A percentile compares a stretch with the other conserved stretches of the same genome.
phyloP scores from a whole-genome alignment of 2,329 filamentous ascomycete genomes.

The Beauveria sp. region DNA sequence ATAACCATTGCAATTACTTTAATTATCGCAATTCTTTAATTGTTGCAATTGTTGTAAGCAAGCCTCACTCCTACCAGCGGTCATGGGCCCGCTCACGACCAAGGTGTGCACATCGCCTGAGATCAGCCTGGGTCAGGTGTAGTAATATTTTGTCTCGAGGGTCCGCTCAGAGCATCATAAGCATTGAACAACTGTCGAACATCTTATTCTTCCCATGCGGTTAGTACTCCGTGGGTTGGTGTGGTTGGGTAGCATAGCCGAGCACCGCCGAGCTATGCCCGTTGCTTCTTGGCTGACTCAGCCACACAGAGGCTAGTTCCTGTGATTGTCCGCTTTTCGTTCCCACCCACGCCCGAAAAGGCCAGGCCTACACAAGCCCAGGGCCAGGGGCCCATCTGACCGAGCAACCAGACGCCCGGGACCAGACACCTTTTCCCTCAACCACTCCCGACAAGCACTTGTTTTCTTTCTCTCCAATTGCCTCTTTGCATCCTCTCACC shows the following conservation, averaged over 20 bases:
- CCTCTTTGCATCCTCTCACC: conserved; percentile 14
- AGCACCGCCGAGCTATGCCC: conserved; percentile 10
- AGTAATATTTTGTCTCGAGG: neutral
- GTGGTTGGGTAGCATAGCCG: neutral
- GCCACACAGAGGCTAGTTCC: conserved; percentile 6
- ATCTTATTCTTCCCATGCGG: neutral
- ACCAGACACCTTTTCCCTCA: conserved; percentile 11
- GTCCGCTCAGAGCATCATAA: neutral
- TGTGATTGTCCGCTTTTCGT: conserved; percentile 7
- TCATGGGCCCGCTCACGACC: neutral
- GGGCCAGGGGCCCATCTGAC: conserved; percentile 1
- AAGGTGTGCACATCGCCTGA: neutral
- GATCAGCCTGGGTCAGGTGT: conserved; percentile 1
- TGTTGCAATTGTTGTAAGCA: neutral
- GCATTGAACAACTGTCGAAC: neutral
- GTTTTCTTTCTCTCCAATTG: conserved; percentile 7
- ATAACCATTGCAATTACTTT: too few species aligned
- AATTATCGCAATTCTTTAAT: too few species aligned
- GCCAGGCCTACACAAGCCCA: neutral
- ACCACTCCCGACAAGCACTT: neutral
- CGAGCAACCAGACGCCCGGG: neutral
- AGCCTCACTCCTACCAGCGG: neutral
- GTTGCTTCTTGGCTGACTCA: neutral
- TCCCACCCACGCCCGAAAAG: neutral
- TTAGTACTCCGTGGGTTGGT: neutral